Conservation (phyloP, 2,329 filamentous ascomycete genomes). For the Arthroderma uncinatum region DNA sequence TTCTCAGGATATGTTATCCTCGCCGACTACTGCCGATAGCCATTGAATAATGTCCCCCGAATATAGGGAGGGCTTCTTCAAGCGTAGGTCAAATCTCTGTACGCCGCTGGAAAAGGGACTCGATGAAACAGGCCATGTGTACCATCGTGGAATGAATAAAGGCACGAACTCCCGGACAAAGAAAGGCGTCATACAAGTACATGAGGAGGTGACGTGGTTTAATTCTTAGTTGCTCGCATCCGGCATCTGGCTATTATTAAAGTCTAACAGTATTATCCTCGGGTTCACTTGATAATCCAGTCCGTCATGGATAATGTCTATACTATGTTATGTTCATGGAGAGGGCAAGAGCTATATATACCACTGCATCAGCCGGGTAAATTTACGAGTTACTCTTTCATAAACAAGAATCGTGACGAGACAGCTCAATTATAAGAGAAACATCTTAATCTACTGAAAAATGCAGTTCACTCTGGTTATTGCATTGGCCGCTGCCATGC, state of each 20-base stretch:
- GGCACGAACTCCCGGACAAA: neutral
- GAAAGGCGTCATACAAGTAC: neutral
- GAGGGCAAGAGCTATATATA: neutral
- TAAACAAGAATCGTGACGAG: neutral
- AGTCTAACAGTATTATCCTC: neutral
- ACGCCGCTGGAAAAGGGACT: neutral
- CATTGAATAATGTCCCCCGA: neutral
- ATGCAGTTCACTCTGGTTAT: neutral
- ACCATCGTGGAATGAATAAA: too few species aligned
- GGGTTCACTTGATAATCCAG: too few species aligned
- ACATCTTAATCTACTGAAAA: neutral
- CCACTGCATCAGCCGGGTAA: neutral
- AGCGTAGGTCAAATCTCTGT: neutral
- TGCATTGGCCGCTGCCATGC: neutral
- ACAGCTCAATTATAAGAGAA: too few species aligned
- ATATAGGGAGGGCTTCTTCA: neutral
- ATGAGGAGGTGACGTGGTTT: neutral
- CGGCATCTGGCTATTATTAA: neutral
- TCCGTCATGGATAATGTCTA: too few species aligned
- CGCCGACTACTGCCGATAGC: neutral
- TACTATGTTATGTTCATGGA: too few species aligned
- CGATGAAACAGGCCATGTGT: too few species aligned
- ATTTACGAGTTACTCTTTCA: too few species aligned
- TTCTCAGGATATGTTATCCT: neutral
- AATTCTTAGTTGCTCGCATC: neutral